Evolutionary conservation across 1,139 yeast genomes (phyloP), one percentile per base, ranked within the genome.

Genomic region (Debaryomyces psychrophilus): DNA sequence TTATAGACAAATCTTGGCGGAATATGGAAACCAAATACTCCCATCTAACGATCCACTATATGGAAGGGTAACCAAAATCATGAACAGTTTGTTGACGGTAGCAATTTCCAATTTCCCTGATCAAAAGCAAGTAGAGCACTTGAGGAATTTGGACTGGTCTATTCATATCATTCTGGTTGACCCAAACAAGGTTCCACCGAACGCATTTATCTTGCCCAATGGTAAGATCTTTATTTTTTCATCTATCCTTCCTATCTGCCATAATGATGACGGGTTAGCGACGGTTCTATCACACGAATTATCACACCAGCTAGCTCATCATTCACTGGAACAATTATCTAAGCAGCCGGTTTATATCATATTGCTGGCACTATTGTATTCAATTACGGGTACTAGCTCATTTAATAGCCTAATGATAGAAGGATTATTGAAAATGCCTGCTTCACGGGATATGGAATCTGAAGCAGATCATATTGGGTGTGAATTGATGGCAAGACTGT

Each of bases 381-480:
- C 60, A 57, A 61, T 62, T 49, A 70, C 65, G 20, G 75, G 58
- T 27, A 61, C 55, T 49, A 45, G 57, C 8, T 55, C 78, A 36
- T 61, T 86, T 46, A 82, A 80, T 56, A 76, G 79, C 45, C 55
- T 86, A 38, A 58, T 90, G 31, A 69, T 87, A 18, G 77, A 77
- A 26, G 77, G 90, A 0, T 64, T 84, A 25, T 64, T 92, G 40
- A 79, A 82, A 52, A 79, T 86, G 79, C 97, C 97, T 0, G 88
- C 95, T 0, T 86, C 95, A 1, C 75, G 99, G 57, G 90, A 82
- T 53, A 89, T 89, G 96, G 99, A 93, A 65, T 80, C 90, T 0
- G 99, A 93, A 63, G 99, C 99, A 0, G 99, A 93, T 62, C 85
- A 85, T 57, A 92, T 93, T 34, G 99, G 99, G 0, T 73, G 95